Base-by-base conservation (phyloP, 805 yeast genomes). In the Babjeviella inositovora region DNA sequence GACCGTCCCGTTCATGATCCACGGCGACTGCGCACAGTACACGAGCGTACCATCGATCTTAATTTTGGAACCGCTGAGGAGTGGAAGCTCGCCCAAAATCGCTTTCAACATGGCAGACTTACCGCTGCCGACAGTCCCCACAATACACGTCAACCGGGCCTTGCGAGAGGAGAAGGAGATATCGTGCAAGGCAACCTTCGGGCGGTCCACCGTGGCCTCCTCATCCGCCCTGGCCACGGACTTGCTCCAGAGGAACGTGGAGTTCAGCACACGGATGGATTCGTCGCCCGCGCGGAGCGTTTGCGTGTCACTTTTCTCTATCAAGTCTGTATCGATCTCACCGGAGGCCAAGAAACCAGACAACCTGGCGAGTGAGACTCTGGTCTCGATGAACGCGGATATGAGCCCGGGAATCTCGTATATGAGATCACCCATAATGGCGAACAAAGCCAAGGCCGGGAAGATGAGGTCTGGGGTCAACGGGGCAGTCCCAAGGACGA, bases 81-180 rank as follows among this genome's bases (percentile, higher is more conserved):
- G 47, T 8, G 57, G 50, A n/a, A 71, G 39, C 23, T 63, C 64
- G 5, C 81, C 81, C 15, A 70, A 34, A 8, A 70, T 37, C 8
- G 70, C 54, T 30, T 62, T 57, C 23, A 71, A 43, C 13, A 67
- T 47, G 0, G 80, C 62, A 3, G 76, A 59, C 34, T 73, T 73
- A 23, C 82, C 82, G 8, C 74, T 44, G 3, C 81, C 81, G 15
- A 73, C 81, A 33, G 64, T 50, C 7, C 81, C 81, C 13, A 72
- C 71, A 24, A 73, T 45, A 42, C 81, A 70, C 1, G 66, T 50
- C 25, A 73, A 45, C 17, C 57, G 50, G 5, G 72, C 72, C 34
- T 58, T 61, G n/a, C 33, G 43, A 2, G 70, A 75, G 7, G 36
- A 28, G 31, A 68, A 69, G 21, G 38, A 34, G 22, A 70, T 53